Evolutionary conservation across 2,329 filamentous ascomycete species (phyloP).

Genomic region (Cladobotryum protrusum): DNA sequence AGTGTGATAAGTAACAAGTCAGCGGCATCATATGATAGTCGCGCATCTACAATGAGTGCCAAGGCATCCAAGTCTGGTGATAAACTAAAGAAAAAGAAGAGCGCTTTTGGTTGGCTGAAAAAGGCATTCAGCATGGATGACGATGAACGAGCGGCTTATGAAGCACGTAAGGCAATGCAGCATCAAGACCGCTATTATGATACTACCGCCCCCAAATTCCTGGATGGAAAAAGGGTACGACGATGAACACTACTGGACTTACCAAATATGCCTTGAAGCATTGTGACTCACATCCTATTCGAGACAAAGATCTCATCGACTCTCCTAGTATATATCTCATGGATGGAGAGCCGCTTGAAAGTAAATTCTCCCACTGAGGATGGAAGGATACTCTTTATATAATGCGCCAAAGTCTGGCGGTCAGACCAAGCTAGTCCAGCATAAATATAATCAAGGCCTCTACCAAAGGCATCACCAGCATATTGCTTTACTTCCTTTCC

Average conservation of each 20-base stretch:
- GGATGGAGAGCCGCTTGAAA: too few relatives aligned
- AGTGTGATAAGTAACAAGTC: conserved; percentile 52
- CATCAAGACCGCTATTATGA: conserved; percentile 45
- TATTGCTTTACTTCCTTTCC: too few relatives aligned
- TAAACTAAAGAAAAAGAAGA: conserved; percentile 59
- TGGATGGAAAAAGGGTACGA: conserved; percentile 49
- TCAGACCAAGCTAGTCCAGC: too few relatives aligned
- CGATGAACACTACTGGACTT: background rate
- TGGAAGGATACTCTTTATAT: background rate
- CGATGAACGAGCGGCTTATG: conserved; percentile 54
- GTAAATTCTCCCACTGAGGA: background rate
- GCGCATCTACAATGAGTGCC: conserved; percentile 21
- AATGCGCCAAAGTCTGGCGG: background rate
- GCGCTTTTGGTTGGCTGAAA: conserved; percentile 62
- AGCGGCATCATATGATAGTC: conserved; percentile 36
- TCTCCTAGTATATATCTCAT: background rate
- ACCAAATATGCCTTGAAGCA: conserved; percentile 2
- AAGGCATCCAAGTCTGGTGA: conserved; percentile 21
- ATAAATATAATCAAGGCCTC: too few relatives aligned
- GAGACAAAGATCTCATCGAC: background rate
- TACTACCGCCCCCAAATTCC: conserved; percentile 43
- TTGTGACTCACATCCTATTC: background rate
- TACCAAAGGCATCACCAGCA: too few relatives aligned
- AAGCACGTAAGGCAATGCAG: conserved; percentile 45
- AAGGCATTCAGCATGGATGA: conserved; percentile 62